These are phyloP conservation scores for Trichoderma koningiopsis DNA, from an alignment of 2,329 filamentous ascomycete species.

Conservation along the genomic window DNA sequence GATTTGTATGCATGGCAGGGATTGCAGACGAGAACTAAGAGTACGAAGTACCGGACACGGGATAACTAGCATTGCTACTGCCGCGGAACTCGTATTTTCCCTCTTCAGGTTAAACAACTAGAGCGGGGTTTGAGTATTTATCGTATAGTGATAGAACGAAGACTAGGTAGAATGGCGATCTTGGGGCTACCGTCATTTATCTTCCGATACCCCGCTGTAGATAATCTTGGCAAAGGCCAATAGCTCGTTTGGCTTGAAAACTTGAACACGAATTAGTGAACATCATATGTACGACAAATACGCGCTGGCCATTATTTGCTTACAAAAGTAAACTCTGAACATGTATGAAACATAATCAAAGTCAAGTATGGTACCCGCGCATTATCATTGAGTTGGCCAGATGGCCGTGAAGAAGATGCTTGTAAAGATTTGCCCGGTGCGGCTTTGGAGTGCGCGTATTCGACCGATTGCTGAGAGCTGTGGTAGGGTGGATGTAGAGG, in stretches of 20 bases:
- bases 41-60: background rate
- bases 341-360: background rate
- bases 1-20: background rate
- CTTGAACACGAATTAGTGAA: background rate
- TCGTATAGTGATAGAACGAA: background rate
- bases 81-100: background rate
- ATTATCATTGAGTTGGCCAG: background rate
- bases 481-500: background rate
- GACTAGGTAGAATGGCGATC: background rate
- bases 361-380: background rate
- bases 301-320: background rate
- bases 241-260: background rate
- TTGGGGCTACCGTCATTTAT: background rate
- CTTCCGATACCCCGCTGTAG: background rate
- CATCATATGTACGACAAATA: background rate
- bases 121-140: background rate
- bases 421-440: background rate
- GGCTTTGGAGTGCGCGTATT: background rate
- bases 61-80: background rate
- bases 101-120: background rate
- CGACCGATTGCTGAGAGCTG: background rate
- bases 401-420: no score
- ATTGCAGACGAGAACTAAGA: background rate
- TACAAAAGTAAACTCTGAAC: background rate
- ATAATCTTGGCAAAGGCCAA: background rate